phyloP scores from a whole-genome alignment of 2,329 filamentous ascomycete species.

The Sclerotinia sclerotiorum region DNA sequence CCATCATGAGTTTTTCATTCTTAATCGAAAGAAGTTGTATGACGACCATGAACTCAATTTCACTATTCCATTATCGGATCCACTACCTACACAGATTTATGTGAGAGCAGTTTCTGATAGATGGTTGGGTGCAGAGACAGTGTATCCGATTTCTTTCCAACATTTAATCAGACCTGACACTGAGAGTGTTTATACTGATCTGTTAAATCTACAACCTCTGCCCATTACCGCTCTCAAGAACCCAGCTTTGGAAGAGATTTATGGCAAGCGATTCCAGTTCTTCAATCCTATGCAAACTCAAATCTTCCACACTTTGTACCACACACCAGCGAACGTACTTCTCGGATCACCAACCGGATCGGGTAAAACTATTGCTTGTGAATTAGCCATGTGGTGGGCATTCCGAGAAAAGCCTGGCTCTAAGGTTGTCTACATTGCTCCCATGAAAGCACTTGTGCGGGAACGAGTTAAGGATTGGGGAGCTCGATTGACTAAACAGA shows the following conservation, averaged over 20 bases:
- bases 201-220: conserved; percentile 87
- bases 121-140: conserved; percentile 95
- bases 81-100: conserved; percentile 92
- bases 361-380: conserved; percentile 94
- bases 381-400: conserved; percentile 99
- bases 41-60: conserved; percentile 98
- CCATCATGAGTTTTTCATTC: conserved; percentile 94
- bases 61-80: conserved; percentile 91
- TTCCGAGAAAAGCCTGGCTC: conserved; percentile 92
- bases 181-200: conserved; percentile 93
- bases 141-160: conserved; percentile 93
- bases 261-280: conserved; percentile 84
- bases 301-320: conserved; percentile 94
- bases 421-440: conserved; percentile 98
- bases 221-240: conserved; percentile 87
- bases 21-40: conserved; percentile 83
- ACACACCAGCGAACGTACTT: conserved; percentile 87
- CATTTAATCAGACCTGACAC: conserved; percentile 97
- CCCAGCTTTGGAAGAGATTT: conserved; percentile 81
- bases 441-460: conserved; percentile 97
- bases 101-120: conserved; percentile 91
- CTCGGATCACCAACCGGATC: conserved; percentile 95
- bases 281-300: conserved; percentile 99
- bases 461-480: conserved; percentile 97
- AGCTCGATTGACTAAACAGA: conserved; percentile 72